Evolutionary conservation across 805 yeast genomes (phyloP), one percentile per base, ranked within the genome.

Genomic region (Candida patagonica): DNA sequence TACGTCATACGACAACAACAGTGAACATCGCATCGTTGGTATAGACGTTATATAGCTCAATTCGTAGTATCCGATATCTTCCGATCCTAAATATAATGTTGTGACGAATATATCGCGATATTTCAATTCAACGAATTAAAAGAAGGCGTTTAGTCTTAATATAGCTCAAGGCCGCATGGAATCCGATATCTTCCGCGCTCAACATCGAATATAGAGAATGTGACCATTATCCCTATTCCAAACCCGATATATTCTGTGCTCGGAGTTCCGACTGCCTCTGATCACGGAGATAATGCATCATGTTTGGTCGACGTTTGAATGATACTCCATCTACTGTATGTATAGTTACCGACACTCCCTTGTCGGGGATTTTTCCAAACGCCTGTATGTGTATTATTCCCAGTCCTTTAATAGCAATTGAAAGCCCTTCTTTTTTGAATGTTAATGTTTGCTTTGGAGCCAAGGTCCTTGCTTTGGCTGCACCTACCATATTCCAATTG

Each of bases 311-410:
- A 1, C 47, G 23, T 5, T 42, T 44, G 10, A 60, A 49, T 20
- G 51, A 50, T 2, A 53, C 42, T 2, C 54, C 56, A 3, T 46
- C 42, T 1, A 53, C 40, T 0, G 52, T 53, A 37, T 49, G 47
- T 3, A 59, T 56, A 6, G 25, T 42, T 2, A 54, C 37, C 2
- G 21, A 35, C 16, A 54, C 52, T 4, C 60, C 60, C 2, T 43
- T 51, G 13, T 30, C 42, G 2, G 62, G 61, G 10, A 57, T 51
- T 24, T 42, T 45, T 8, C 65, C 65, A 16, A 46, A 48, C 5
- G 48, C 42, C 20, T 52, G 47, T 24, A 60, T 40, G 42, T 61
- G 61, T 10, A 61, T 36, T 16, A 47, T 42, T 0, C 66, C 66
- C 6, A 61, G 37, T 2, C 62, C 60, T 2, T 59, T 47, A 17